Percentiles rank a stretch among this genome's conserved stretches.
Evolutionary conservation across 495 filamentous ascomycete genomes (phyloP).

Genomic region (Glutinoglossum americanum): DNA sequence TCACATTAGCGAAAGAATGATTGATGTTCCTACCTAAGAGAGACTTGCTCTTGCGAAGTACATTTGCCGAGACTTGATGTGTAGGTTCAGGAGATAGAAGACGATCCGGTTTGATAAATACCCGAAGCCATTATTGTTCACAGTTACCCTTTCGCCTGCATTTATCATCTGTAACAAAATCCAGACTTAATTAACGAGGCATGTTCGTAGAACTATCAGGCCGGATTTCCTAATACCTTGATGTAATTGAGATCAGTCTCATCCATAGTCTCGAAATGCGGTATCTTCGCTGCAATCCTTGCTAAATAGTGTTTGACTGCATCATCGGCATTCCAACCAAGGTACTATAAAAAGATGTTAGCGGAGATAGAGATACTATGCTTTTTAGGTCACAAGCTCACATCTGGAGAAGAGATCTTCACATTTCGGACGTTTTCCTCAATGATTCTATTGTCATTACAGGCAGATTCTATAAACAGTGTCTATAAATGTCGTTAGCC

Average conservation of each 20-base stretch:
- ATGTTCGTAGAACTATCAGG: neutral
- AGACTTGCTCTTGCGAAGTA: conserved; percentile 70
- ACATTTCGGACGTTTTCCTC: conserved; percentile 93
- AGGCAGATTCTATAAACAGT: conserved; percentile 88
- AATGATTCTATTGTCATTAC: conserved; percentile 80
- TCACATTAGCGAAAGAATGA: neutral
- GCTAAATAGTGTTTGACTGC: conserved; percentile 78
- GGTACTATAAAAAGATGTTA: conserved; percentile 34
- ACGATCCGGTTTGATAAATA: conserved; percentile 93
- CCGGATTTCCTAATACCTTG: conserved; percentile 29
- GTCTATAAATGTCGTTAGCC: conserved; percentile 30
- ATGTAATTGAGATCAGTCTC: conserved; percentile 87
- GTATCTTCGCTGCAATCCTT: conserved; percentile 78
- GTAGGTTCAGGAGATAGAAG: conserved; percentile 91
- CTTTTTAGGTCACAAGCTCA: conserved; percentile 18
- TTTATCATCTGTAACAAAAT: conserved; percentile 60
- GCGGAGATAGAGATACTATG: neutral
- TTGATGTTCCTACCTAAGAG: neutral
- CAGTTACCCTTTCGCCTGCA: conserved; percentile 72
- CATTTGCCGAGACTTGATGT: conserved; percentile 81
- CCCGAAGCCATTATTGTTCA: conserved; percentile 89
- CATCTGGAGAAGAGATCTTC: conserved; percentile 96
- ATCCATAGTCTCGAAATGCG: conserved; percentile 90
- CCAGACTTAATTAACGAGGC: neutral
- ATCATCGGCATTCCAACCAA: conserved; percentile 75